These are phyloP conservation scores for Trametes meyenii DNA, from an alignment of 768 basidiomycete species.

Conservation along the genomic window DNA sequence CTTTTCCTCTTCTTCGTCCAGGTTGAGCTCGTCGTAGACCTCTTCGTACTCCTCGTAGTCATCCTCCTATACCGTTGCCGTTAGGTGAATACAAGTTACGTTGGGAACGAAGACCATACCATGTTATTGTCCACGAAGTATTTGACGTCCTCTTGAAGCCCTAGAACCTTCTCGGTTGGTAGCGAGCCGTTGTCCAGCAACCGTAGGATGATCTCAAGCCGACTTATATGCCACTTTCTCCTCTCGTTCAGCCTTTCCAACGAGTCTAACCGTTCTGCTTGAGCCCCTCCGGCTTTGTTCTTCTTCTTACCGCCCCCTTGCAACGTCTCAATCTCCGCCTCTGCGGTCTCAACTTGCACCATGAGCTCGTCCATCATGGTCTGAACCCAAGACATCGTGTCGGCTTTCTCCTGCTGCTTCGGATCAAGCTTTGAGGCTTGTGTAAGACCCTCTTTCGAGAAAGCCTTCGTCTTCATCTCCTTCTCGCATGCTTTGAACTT, in stretches of 20 bases:
- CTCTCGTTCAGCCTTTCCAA: conserved; percentile 91
- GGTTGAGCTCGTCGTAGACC: conserved; percentile 96
- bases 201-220: conserved; percentile 91
- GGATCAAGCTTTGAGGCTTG: conserved; percentile 95
- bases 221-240: conserved; percentile 91
- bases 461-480: conserved; percentile 99
- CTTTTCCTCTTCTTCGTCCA: conserved; percentile 96
- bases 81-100: background rate
- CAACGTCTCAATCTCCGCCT: conserved; percentile 91
- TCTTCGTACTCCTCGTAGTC: conserved; percentile 97
- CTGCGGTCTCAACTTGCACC: conserved; percentile 90
- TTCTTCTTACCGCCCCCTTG: conserved; percentile 82
- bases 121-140: conserved; percentile 97
- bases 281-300: conserved; percentile 65
- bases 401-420: conserved; percentile 94
- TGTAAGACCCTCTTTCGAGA: conserved; percentile 97
- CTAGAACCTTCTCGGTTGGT: conserved; percentile 74
- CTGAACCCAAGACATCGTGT: conserved; percentile 86
- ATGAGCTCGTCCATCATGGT: conserved; percentile 88
- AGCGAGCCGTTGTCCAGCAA: conserved; percentile 93
- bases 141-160: conserved; percentile 89
- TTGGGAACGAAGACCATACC: conserved; percentile 56
- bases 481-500: conserved; percentile 99
- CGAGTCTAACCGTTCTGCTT: conserved; percentile 75
- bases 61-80: conserved; percentile 67